These are phyloP conservation scores for Dujonia santamariae DNA, from an alignment of 1,139 yeast genomes.

Conservation along the genomic window DNA sequence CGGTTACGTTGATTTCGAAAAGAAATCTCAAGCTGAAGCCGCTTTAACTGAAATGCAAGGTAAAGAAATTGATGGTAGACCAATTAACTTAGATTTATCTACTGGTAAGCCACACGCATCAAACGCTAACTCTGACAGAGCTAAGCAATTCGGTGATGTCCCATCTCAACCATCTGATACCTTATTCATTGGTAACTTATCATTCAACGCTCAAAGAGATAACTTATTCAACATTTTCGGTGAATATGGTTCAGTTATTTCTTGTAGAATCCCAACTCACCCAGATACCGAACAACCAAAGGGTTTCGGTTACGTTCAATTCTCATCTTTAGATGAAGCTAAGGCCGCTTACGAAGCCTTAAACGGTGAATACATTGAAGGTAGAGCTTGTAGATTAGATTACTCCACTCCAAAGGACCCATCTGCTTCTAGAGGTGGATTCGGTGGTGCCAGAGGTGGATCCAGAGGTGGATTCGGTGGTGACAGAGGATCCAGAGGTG, in stretches of 20 bases:
- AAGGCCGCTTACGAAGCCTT: constrained; percentile 82
- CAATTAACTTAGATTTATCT: constrained; percentile 90
- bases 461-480: constrained; percentile 45
- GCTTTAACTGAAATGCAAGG: constrained; percentile 90
- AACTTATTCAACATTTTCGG: constrained; percentile 68
- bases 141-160: constrained; percentile 83
- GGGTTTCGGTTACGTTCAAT: constrained; percentile 98
- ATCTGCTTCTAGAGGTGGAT: constrained; percentile 16
- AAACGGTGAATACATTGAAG: constrained; percentile 86
- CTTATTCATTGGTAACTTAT: constrained; percentile 90
- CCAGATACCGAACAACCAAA: constrained; percentile 98
- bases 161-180: constrained; percentile 94
- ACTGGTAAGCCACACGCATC: constrained; percentile 69
- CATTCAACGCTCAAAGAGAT: constrained; percentile 86
- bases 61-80: constrained; percentile 94
- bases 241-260: constrained; percentile 74
- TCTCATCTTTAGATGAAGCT: constrained; percentile 82
- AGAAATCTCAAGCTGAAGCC: constrained; percentile 74
- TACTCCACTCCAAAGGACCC: constrained; percentile 85
- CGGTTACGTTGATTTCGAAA: constrained; percentile 94
- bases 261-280: constrained; percentile 95
- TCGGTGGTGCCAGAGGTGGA: constrained; percentile 30
- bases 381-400: constrained; percentile 94
- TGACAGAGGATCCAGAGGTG: constrained; percentile 32
- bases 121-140: constrained; percentile 66